phyloP scores from a whole-genome alignment of 371 early-diverging fungal species.

The Umbelopsis sp. region DNA sequence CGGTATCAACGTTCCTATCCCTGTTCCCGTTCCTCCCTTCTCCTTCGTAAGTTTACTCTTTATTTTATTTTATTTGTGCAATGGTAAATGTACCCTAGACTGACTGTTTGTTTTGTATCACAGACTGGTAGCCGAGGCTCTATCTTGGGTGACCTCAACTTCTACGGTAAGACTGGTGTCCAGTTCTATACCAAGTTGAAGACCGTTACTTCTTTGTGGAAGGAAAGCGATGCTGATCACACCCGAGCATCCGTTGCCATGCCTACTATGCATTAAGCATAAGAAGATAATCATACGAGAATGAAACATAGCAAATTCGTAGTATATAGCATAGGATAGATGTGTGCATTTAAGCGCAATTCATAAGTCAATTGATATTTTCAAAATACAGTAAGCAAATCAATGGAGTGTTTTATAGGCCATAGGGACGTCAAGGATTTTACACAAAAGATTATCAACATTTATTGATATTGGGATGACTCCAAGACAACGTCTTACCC shows the following conservation, averaged over 20 bases:
- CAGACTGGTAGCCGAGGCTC: slow-evolving; percentile 91
- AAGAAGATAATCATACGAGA: background rate
- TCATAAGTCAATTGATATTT: background rate
- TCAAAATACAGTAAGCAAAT: background rate
- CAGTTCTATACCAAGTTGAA: slow-evolving; percentile 93
- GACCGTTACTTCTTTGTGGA: slow-evolving; percentile 94
- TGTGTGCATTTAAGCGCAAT: background rate
- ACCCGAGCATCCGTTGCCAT: slow-evolving; percentile 74
- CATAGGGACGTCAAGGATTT: too few relatives aligned
- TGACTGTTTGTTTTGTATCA: slow-evolving; percentile 7
- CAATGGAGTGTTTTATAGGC: too few relatives aligned
- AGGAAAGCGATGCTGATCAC: slow-evolving; percentile 77
- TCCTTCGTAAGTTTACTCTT: slow-evolving; percentile 57
- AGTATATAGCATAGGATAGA: background rate
- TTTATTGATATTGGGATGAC: too few relatives aligned
- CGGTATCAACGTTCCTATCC: slow-evolving; percentile 92
- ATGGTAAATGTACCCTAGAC: slow-evolving; percentile 25
- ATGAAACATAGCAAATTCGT: background rate
- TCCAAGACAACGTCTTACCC: too few relatives aligned
- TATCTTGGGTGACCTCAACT: slow-evolving; percentile 95
- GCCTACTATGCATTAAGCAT: slow-evolving; percentile 71
- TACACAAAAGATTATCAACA: too few relatives aligned
- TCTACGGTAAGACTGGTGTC: slow-evolving; percentile 84
- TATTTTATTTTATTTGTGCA: background rate
- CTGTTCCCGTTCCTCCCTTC: slow-evolving; percentile 98